phyloP scores from a whole-genome alignment of 495 filamentous ascomycete species.

The Tuber calosporum region DNA sequence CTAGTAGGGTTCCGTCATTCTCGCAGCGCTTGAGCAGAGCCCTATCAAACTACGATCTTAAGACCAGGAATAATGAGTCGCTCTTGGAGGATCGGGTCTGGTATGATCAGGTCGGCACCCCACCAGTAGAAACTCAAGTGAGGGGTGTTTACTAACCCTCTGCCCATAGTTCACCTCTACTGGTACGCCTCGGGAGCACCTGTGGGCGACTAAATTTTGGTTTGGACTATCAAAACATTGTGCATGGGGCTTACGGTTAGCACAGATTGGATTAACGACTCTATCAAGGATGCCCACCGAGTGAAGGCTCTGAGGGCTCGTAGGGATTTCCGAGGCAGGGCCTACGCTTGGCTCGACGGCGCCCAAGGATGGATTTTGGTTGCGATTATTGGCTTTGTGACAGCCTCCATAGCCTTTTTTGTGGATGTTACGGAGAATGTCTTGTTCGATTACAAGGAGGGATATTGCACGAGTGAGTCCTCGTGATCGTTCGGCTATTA shows the following conservation, averaged over 20 bases:
- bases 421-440: conserved; percentile 78
- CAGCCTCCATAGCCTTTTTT: conserved; percentile 77
- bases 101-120: conserved; percentile 68
- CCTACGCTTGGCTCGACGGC: conserved; percentile 72
- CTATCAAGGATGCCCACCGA: conserved; percentile 86
- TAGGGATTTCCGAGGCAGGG: conserved; percentile 74
- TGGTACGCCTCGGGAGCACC: conserved; percentile 19
- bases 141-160: not conserved
- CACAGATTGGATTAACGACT: conserved; percentile 90
- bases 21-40: conserved; percentile 37
- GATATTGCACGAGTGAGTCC: conserved; percentile 59
- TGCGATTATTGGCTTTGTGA: conserved; percentile 80
- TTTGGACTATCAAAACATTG: not conserved
- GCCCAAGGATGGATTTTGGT: conserved; percentile 93
- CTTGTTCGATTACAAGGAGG: conserved; percentile 84
- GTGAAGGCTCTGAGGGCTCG: conserved; percentile 72
- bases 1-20: conserved; percentile 37
- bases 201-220: not conserved
- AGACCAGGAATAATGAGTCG: conserved; percentile 30
- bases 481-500: conserved; percentile 12
- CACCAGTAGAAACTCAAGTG: not conserved
- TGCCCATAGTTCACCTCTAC: conserved; percentile 70
- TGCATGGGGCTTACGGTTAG: conserved; percentile 17
- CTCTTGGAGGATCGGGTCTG: conserved; percentile 79
- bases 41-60: conserved; percentile 36